phyloP scores from a whole-genome alignment of 371 early-diverging fungal genomes.

The Mucor lusitanicus region DNA sequence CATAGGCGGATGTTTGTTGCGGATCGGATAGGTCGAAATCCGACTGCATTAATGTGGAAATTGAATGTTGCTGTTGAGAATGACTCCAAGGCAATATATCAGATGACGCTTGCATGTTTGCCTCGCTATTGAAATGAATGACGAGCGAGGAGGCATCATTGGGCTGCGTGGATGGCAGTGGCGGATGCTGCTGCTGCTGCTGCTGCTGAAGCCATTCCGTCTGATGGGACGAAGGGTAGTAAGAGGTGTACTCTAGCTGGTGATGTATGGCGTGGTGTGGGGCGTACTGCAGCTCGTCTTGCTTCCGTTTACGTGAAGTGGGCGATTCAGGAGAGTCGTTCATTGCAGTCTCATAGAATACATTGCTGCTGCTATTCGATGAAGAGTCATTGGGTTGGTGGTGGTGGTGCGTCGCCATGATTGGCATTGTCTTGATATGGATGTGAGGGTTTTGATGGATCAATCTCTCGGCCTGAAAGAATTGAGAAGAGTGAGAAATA shows the following conservation, averaged over 20 bases:
- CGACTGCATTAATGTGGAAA: background rate
- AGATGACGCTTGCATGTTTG: background rate
- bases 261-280: background rate
- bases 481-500: background rate
- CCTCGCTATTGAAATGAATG: background rate
- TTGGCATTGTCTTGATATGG: constrained; percentile 8
- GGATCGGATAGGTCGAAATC: background rate
- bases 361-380: background rate
- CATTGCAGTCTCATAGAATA: constrained; percentile 6
- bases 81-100: background rate
- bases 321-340: constrained; percentile 14
- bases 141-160: background rate
- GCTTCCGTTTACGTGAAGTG: constrained; percentile 3
- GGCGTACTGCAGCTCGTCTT: constrained; percentile 1
- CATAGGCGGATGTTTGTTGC: background rate
- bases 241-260: background rate
- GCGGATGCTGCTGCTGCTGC: background rate
- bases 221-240: background rate
- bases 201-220: background rate
- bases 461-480: background rate
- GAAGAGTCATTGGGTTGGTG: constrained; percentile 5
- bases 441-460: background rate
- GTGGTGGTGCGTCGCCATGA: constrained; percentile 16
- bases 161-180: background rate
- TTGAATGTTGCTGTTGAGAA: background rate